Evolutionary conservation across 345 rosid genomes (phyloP).

Genomic region (Hypericum androsaemum): DNA sequence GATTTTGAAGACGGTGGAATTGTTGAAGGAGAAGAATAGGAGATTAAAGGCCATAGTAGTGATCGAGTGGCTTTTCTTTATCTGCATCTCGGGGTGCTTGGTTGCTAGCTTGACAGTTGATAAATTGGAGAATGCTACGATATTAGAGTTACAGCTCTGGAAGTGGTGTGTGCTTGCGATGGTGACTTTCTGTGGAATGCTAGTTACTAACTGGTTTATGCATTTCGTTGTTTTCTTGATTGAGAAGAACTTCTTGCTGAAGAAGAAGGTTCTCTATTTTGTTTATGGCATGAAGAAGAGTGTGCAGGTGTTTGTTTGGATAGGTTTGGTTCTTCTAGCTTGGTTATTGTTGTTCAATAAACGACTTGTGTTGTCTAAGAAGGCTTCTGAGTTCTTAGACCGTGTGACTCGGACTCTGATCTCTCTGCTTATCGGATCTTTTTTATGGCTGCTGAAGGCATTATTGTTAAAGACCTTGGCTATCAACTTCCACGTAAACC

Average conservation of each 20-base stretch:
- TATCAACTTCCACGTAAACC: conserved; percentile 64
- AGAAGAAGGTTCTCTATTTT: conserved; percentile 74
- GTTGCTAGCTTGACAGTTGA: conserved; percentile 50
- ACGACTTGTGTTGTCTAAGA: conserved; percentile 29
- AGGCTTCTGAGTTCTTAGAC: conserved; percentile 33
- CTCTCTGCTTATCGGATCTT: conserved; percentile 47
- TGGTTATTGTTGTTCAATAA: conserved; percentile 56
- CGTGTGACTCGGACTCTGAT: conserved; percentile 54
- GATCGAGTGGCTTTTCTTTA: conserved; percentile 41
- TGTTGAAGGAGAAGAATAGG: conserved; percentile 26
- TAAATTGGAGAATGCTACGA: conserved; percentile 13
- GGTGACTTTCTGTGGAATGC: conserved; percentile 65
- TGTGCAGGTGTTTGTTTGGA: conserved; percentile 73
- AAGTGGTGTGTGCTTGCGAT: conserved; percentile 73
- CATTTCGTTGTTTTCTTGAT: conserved; percentile 61
- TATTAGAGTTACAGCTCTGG: conserved; percentile 68
- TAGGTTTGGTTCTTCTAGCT: conserved; percentile 47
- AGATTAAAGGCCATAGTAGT: conserved; percentile 25
- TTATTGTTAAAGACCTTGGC: conserved; percentile 66
- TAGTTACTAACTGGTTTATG: conserved; percentile 72
- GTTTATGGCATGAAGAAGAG: conserved; percentile 90
- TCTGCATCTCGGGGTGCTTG: conserved; percentile 29
- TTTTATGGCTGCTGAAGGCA: conserved; percentile 64
- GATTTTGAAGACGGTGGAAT: conserved; percentile 46
- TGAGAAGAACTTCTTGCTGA: conserved; percentile 59